Evolutionary conservation across 1,139 yeast species (phyloP), one percentile per base, ranked within the genome.

Genomic region (Saccharomyces pastorianus): DNA sequence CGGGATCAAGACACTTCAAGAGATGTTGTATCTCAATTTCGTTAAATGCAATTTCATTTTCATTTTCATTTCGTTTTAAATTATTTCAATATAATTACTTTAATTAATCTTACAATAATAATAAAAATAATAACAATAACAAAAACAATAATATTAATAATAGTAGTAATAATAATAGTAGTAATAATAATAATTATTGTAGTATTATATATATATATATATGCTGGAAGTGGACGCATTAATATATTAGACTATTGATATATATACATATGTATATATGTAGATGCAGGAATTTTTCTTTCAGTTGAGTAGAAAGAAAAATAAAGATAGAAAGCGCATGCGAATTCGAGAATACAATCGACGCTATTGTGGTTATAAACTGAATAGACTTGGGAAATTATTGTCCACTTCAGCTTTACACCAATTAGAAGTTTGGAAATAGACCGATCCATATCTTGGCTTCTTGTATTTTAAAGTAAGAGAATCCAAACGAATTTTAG

Each of bases 401-500:
- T 23, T 11, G 17, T 51, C 32, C 34, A 46, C 13, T 17, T 34
- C 32, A 9, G 47, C 31, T 28, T 49, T 48, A 51, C 62, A 59
- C 61, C 61, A 58, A 13, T 58, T 56, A 23, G 49, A 51, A 7
- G 64, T 56, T 29, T 55, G 56, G 31, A 47, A 48, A 53, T 61
- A 62, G 17, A 63, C 54, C 11, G 58, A 60, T 29, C 64, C 62
- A 49, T 51, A 56, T 51, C 55, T 59, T 52, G 59, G 62, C 46
- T 57, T 58, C 48, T 59, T 62, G 51, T 58, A 67, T 51, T 68
- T 68, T 13, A 54, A 49, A 25, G 55, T 56, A 25, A 69, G 53
- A 9, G 71, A 65, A 23, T 64, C 62, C 25, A 68, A 53, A 49
- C 60, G 64, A 3, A 68, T 65, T 2, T 68, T 55, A 48, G 71